Base-by-base conservation (phyloP, 2,329 filamentous ascomycete genomes). In the Akanthomyces uredinophilus region DNA sequence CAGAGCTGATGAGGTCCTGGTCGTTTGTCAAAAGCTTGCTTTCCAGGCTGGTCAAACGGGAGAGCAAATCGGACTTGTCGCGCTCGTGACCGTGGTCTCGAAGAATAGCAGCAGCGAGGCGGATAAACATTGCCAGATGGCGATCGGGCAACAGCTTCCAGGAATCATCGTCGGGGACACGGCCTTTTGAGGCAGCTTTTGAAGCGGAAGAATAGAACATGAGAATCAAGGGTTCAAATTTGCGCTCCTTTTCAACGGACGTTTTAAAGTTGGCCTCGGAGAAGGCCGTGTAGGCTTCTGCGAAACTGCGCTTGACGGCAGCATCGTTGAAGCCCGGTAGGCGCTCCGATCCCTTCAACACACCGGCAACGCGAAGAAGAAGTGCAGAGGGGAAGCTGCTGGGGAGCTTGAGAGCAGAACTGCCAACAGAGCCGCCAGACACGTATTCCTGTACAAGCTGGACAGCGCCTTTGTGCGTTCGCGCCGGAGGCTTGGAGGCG, bases 121-220 rank as follows among this genome's bases (percentile, higher is more conserved):
- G 87, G 66, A 99, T 89, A 72, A 99, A 99, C 64, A 99, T 84
- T 55, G 95, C 95, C 62, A 98, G 88, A 74, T 99, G 95, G 60
- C 94, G 87, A 74, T 99, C 95, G 20, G 96, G 92, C 76, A 98
- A 86, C 63, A 90, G 80, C 77, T 95, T 96, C 90, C 92, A 97
- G 59, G 86, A 85, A 72, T 96, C 92, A 73, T 98, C 94, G 52
- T 90, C 89, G 0, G 87, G 82, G 1, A 84, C 89, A 84, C 73
- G 91, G 68, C 68, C 91, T 74, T 90, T 87, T 70, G 96, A 83
- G 65, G 96, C 77, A 37, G 77, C 93, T 73, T 96, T 96, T 51
- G 92, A 96, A 7, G 95, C 93, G 65, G 91, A 90, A 1, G 93
- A 96, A 77, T 96, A 98, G 80, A 99, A 98, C 66, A 98, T 97